phyloP scores from a whole-genome alignment of 345 rosid species.

The Salix suchowensis region DNA sequence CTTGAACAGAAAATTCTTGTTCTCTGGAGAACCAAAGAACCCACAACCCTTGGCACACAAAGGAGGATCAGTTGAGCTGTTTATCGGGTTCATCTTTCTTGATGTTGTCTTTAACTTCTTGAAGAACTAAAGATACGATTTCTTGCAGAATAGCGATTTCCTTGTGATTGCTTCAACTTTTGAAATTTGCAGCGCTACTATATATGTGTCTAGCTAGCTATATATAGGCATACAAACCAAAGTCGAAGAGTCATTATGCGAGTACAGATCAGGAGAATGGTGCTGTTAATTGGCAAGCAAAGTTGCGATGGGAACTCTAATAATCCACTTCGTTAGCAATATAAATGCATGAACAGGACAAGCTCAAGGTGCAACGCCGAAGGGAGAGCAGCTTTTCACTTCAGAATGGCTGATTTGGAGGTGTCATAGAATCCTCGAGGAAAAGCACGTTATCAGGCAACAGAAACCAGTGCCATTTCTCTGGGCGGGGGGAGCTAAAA shows the following conservation, averaged over 20 bases:
- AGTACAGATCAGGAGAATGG: neutral
- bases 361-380: neutral
- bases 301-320: neutral
- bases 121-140: neutral
- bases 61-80: neutral
- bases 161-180: neutral
- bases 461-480: conserved; percentile 77
- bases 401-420: conserved; percentile 30
- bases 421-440: conserved; percentile 13
- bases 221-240: neutral
- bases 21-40: conserved; percentile 18
- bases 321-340: neutral
- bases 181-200: neutral
- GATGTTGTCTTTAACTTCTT: neutral
- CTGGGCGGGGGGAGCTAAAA: conserved; percentile 87
- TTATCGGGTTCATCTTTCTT: neutral
- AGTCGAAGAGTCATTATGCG: neutral
- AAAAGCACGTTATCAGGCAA: conserved; percentile 41
- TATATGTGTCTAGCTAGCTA: neutral
- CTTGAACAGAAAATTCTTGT: conserved; percentile 25
- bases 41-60: conserved; percentile 26
- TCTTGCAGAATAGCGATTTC: neutral
- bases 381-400: neutral
- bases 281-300: neutral
- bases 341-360: neutral